Percentiles rank a stretch among this genome's conserved stretches.
These are phyloP conservation scores for Komagataella pastoris DNA, from an alignment of 805 yeast genomes.

Conservation along the genomic window DNA sequence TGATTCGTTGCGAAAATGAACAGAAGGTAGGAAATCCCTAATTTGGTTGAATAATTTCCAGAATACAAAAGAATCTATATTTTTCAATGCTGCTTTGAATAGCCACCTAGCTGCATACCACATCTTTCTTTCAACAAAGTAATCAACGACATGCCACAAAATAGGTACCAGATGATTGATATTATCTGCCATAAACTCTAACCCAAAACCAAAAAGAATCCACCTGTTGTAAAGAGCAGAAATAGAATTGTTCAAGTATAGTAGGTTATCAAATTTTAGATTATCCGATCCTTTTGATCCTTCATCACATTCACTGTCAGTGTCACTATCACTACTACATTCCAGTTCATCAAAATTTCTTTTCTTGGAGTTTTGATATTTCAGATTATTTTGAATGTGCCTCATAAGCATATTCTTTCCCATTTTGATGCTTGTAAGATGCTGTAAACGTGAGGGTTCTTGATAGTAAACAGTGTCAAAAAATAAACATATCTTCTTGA, in stretches of 20 bases:
- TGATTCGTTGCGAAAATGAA: neutral
- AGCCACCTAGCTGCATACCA: neutral
- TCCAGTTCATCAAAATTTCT: neutral
- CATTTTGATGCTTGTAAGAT: slow-evolving; percentile 4
- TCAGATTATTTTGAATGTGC: neutral
- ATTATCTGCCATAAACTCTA: slow-evolving; percentile 1
- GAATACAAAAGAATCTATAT: neutral
- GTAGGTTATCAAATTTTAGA: neutral
- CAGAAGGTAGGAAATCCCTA: neutral
- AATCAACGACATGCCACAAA: slow-evolving; percentile 2
- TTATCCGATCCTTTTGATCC: neutral
- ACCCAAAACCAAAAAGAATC: slow-evolving; percentile 3
- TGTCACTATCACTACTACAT: neutral
- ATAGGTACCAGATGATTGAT: slow-evolving; percentile 2
- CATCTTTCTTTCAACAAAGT: neutral
- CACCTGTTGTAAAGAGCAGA: slow-evolving; percentile 1
- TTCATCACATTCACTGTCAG: neutral
- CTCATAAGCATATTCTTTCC: neutral
- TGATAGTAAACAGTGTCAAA: neutral
- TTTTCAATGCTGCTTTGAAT: neutral
- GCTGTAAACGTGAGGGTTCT: neutral
- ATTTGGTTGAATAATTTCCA: neutral
- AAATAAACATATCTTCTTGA: neutral
- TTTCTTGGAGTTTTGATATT: neutral
- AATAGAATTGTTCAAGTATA: neutral